Evolutionary conservation across 352 stramenopile genomes (phyloP).

Genomic region (Thalassiosira gravida): DNA sequence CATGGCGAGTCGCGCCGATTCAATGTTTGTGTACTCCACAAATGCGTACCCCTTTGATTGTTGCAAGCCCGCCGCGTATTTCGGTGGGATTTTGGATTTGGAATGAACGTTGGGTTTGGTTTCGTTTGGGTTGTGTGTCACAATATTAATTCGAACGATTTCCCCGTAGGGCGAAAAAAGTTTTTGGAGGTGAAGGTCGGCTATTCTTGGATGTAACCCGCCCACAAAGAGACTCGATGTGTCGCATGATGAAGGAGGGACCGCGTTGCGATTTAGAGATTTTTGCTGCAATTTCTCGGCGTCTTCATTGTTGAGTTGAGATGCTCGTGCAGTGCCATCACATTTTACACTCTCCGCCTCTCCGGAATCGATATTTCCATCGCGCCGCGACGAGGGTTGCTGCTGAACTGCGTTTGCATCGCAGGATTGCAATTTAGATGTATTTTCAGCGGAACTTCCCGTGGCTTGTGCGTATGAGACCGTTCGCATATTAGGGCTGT

Average conservation of each 20-base stretch:
- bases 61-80: constrained; percentile 28
- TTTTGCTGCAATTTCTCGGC: constrained; percentile 11
- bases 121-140: too few relatives aligned
- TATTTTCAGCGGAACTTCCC: constrained; percentile 5
- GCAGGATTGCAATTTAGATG: neutral
- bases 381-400: too few relatives aligned
- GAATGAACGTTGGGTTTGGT: constrained; percentile 8
- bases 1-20: constrained; percentile 49
- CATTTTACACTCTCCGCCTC: neutral
- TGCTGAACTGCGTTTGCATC: neutral
- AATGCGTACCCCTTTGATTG: constrained; percentile 59
- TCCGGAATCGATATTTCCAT: too few relatives aligned
- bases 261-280: neutral
- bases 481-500: constrained; percentile 41
- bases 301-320: constrained; percentile 9
- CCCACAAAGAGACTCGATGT: constrained; percentile 53
- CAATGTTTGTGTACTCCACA: constrained; percentile 50
- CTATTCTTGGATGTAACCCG: constrained; percentile 45
- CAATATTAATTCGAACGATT: too few relatives aligned
- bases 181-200: too few relatives aligned
- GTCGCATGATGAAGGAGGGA: constrained; percentile 28
- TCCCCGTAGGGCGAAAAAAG: too few relatives aligned
- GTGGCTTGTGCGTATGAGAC: constrained; percentile 40
- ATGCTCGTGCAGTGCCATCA: neutral
- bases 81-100: constrained; percentile 28